phyloP scores from a whole-genome alignment of 2,329 filamentous ascomycete genomes.

The Bretziella fagacearum region DNA sequence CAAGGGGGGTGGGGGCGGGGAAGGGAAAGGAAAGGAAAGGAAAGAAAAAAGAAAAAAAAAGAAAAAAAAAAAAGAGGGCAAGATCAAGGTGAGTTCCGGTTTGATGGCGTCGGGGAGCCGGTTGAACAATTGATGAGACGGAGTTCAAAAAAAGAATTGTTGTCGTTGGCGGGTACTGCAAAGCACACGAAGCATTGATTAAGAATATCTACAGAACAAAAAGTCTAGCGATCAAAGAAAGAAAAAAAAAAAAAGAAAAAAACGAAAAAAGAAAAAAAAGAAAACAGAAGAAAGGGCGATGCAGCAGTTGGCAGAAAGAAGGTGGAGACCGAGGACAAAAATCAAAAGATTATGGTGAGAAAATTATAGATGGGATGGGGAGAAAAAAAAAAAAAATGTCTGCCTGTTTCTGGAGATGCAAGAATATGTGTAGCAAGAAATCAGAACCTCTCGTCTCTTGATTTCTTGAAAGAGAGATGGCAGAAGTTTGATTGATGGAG shows the following conservation, averaged over 20 bases:
- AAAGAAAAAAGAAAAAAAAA: conserved; percentile 5
- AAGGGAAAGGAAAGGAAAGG: background rate
- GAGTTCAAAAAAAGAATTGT: too few relatives aligned
- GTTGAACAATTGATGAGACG: too few relatives aligned
- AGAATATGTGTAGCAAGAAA: background rate
- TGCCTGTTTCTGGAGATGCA: too few relatives aligned
- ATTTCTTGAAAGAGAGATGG: too few relatives aligned
- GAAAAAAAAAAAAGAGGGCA: conserved; percentile 3
- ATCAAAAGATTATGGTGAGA: background rate
- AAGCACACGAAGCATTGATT: too few relatives aligned
- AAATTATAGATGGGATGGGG: background rate
- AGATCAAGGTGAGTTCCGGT: too few relatives aligned
- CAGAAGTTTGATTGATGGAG: background rate
- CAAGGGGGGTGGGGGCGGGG: background rate
- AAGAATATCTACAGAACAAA: background rate
- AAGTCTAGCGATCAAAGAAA: conserved; percentile 6
- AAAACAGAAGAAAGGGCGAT: conserved; percentile 4
- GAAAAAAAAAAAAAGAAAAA: background rate
- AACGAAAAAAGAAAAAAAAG: background rate
- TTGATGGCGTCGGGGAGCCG: too few relatives aligned
- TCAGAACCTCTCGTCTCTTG: too few relatives aligned
- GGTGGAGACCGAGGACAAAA: background rate
- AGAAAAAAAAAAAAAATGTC: background rate
- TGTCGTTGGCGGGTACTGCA: background rate
- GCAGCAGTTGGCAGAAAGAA: background rate